These are phyloP conservation scores for Bruguiera gymnorhiza DNA, from an alignment of 345 rosid species.

Conservation along the genomic window DNA sequence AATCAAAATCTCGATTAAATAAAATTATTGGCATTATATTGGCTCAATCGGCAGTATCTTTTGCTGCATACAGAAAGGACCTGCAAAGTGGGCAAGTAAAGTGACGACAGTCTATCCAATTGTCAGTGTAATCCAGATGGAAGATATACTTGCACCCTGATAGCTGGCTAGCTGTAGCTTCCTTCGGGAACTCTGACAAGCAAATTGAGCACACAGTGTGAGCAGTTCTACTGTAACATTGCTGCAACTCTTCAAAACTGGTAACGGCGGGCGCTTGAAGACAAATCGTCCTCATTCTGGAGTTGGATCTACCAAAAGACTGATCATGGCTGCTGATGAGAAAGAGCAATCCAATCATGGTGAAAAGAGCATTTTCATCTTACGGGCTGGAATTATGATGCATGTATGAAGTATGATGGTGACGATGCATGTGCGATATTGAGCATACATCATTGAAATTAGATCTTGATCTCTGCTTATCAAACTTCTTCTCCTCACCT, in stretches of 20 bases:
- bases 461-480: conserved; percentile 24
- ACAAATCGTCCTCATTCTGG: not conserved
- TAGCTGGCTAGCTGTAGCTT: conserved; percentile 51
- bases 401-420: conserved; percentile 53
- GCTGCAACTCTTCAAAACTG: conserved; percentile 23
- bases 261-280: conserved; percentile 6
- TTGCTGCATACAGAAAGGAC: conserved; percentile 10
- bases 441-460: conserved; percentile 44
- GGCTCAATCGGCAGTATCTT: no score
- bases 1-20: no score
- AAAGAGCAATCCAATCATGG: conserved; percentile 12
- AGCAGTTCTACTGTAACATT: not conserved
- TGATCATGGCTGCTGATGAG: not conserved
- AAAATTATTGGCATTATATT: no score
- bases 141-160: conserved; percentile 60
- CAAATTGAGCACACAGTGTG: conserved; percentile 60
- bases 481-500: not conserved
- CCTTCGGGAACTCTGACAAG: conserved; percentile 46
- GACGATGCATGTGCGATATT: conserved; percentile 43
- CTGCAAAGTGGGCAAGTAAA: conserved; percentile 86
- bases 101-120: conserved; percentile 52
- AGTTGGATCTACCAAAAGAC: not conserved
- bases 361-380: conserved; percentile 25
- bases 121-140: conserved; percentile 56
- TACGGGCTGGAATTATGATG: conserved; percentile 46